Conservation (phyloP, 805 yeast genomes). For the Teunomyces pallodes region DNA sequence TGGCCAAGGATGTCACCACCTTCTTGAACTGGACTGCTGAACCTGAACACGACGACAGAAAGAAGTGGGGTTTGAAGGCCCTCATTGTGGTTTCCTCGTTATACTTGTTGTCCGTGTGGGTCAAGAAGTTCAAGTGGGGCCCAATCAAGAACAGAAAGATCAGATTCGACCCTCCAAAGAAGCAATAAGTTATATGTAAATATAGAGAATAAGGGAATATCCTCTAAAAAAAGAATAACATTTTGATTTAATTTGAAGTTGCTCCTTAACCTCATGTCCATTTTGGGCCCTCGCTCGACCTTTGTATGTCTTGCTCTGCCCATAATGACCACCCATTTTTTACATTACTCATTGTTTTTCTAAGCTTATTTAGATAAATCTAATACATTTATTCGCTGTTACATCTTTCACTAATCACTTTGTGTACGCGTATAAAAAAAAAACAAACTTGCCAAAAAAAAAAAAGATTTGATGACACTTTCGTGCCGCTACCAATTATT, state of each 20-base stretch:
- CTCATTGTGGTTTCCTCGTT: conserved; percentile 73
- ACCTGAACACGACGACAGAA: conserved; percentile 98
- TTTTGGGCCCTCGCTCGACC: not conserved
- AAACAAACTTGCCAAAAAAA: not conserved
- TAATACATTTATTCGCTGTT: not conserved
- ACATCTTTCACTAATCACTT: too few species aligned
- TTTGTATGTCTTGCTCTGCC: not conserved
- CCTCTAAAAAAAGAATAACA: conserved; percentile 1
- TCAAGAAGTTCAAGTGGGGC: conserved; percentile 98
- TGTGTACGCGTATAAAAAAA: not conserved
- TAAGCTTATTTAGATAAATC: conserved; percentile 1
- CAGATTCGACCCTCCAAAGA: conserved; percentile 88
- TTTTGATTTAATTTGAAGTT: not conserved
- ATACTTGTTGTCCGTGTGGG: conserved; percentile 82
- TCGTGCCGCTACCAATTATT: not conserved
- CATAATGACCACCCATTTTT: not conserved
- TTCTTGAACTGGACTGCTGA: conserved; percentile 98
- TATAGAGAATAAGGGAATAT: conserved; percentile 3
- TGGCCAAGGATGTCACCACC: conserved; percentile 97
- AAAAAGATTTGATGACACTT: not conserved
- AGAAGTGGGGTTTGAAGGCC: conserved; percentile 94
- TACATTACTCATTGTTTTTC: not conserved
- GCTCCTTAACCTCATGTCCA: conserved; percentile 5
- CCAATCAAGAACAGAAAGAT: conserved; percentile 93
- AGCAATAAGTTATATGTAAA: conserved; percentile 18